These are phyloP conservation scores for Aquilaria agallochum DNA, from an alignment of 441 rosid genomes.

Conservation along the genomic window DNA sequence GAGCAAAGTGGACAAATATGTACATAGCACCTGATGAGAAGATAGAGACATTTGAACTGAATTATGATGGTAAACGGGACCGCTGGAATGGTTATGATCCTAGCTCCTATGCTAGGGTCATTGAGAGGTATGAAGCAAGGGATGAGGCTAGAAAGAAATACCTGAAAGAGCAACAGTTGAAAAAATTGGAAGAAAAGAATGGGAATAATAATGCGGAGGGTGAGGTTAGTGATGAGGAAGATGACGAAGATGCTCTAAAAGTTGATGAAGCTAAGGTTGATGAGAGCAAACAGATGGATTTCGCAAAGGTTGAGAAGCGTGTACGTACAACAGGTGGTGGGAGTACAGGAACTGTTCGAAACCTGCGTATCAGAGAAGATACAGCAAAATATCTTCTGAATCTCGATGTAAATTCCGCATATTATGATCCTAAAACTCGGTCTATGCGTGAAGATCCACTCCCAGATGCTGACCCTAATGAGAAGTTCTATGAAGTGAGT, in stretches of 20 bases:
- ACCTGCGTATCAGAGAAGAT: conserved; percentile 89
- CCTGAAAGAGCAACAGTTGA: conserved; percentile 60
- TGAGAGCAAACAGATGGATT: conserved; percentile 90
- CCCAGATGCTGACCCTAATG: conserved; percentile 72
- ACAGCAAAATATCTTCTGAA: conserved; percentile 83
- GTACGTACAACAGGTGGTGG: conserved; percentile 96
- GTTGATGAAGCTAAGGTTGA: conserved; percentile 96
- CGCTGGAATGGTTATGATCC: conserved; percentile 79
- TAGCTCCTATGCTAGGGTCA: conserved; percentile 47
- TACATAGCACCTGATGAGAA: conserved; percentile 86
- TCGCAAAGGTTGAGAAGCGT: conserved; percentile 94
- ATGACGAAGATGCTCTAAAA: conserved; percentile 69
- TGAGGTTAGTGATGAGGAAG: conserved; percentile 46
- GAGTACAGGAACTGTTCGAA: conserved; percentile 93
- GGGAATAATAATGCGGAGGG: conserved; percentile 37
- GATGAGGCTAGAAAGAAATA: conserved; percentile 64
- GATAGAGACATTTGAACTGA: conserved; percentile 62
- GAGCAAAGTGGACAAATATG: conserved; percentile 67
- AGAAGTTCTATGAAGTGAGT: conserved; percentile 52
- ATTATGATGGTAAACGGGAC: conserved; percentile 78
- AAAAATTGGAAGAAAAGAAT: conserved; percentile 71
- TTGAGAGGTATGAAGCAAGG: conserved; percentile 67
- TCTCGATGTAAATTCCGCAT: conserved; percentile 81
- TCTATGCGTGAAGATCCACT: conserved; percentile 77
- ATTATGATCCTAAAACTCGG: conserved; percentile 89